phyloP scores from a whole-genome alignment of 768 basidiomycete species.

The Boletellus sp. region DNA sequence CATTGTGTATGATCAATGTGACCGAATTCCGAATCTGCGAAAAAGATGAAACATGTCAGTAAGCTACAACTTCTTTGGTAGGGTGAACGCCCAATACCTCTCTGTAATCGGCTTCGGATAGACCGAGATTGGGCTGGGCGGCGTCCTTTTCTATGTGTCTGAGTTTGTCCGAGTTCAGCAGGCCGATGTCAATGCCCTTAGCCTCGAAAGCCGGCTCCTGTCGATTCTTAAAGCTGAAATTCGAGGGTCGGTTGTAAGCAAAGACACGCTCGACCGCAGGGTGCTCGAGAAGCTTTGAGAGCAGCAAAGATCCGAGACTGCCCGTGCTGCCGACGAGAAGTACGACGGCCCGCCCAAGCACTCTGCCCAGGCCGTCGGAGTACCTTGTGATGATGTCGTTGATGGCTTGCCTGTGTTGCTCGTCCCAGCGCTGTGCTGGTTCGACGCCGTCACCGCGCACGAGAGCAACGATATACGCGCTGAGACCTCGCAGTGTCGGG shows the following conservation, averaged over 20 bases:
- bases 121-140: conserved; percentile 28
- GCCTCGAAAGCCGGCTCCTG: conserved; percentile 36
- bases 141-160: conserved; percentile 38
- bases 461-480: conserved; percentile 6
- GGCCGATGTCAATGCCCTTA: conserved; percentile 27
- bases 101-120: conserved; percentile 20
- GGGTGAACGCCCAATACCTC: conserved; percentile 3
- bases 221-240: conserved; percentile 16
- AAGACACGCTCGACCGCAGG: conserved; percentile 30
- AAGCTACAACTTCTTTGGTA: not conserved
- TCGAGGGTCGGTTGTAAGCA: conserved; percentile 30
- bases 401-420: conserved; percentile 18
- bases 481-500: conserved; percentile 31
- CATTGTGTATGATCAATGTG: conserved; percentile 39
- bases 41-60: not conserved
- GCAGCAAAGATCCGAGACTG: conserved; percentile 37
- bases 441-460: not conserved
- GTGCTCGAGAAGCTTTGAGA: conserved; percentile 29
- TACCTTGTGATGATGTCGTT: conserved; percentile 40
- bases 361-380: conserved; percentile 10
- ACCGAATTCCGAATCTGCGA: conserved; percentile 32
- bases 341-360: not conserved
- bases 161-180: conserved; percentile 33
- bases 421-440: not conserved
- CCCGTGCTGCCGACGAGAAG: conserved; percentile 43